Evolutionary conservation across 345 rosid species (phyloP), one percentile per base, ranked within the genome.

Genomic region (Melastoma malabathricum): DNA sequence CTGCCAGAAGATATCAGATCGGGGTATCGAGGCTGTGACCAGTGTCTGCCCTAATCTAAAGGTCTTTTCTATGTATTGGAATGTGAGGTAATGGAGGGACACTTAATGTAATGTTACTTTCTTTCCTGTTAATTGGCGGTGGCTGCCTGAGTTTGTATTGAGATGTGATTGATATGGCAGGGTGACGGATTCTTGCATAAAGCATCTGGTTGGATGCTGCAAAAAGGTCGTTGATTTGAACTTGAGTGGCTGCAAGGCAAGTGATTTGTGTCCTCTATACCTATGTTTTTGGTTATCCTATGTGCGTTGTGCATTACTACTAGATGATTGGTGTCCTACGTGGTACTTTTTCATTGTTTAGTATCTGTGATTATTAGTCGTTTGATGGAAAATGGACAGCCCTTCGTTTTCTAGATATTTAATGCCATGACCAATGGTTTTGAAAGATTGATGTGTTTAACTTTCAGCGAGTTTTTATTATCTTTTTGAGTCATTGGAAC

Each of bases 201-300:
- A 67, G 65, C 83, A 80, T 72, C 64, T 90, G 60, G 85, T 83
- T 67, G 67, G 73, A 62, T 72, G 75, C 66, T 86, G 96, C 72
- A 76, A 65, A 56, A 58, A 57, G 45, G 55, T 90, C 18, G 57
- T 73, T 61, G 86, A 83, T 72, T 65, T 90, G 75, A 86, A 90
- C 71, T 63, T 86, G 53, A 90, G 96, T 62, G 98, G 96, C 61
- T 90, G 98, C 63, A 90, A 90, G 98, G 96, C 83, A 75, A 54
- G 51, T 46, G 31, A 25, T 59, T 34, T 52, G 14, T 56, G 41
- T 7, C 53, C 38, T 57, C 39, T 13, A 18, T 44, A 27, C 41
- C 44, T 45, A 18, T 50, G 22, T 44, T 54, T 53, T n/a, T 15
- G 23, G 16, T 54, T 12, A 15, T 45, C 13, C n/a, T 1, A 23